Base-by-base conservation (phyloP, 2,329 filamentous ascomycete genomes). In the Fusarium poae region DNA sequence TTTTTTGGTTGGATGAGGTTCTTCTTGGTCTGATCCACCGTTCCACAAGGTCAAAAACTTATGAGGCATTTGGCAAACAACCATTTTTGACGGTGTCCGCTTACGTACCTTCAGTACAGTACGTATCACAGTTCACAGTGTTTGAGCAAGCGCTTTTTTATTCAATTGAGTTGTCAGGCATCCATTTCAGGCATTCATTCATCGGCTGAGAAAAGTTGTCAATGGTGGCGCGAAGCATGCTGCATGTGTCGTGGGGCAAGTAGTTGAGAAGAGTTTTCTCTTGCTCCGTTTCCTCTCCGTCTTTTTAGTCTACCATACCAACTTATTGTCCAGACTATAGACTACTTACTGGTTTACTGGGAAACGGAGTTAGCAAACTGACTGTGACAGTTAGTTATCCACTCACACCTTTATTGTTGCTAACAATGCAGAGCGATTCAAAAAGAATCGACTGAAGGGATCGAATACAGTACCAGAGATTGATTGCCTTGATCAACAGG, bases 201-300 rank as follows among this genome's bases (percentile, higher is more conserved):
- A 16, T 43, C 21, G 16, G 40, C 40, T 43, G 25, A 29, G n/a
- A 45, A 45, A 34, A 51, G 35, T 25, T 18, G 40, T 58, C 21
- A 44, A 58, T 58, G 25, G 66, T 62, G 66, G 66, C 66, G 61
- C 37, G 64, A 65, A 63, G 29, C 43, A 50, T 63, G 39, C 44
- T 64, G 59, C 59, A 57, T 21, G 39, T 40, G 53, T 62, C 52
- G 62, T 48, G 46, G 50, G 54, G 42, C 55, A 40, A 40, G 39
- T 44, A 43, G 25, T 51, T 12, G 13, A 39, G 65, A 71, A 72
- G 70, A 72, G 68, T 72, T 72, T 73, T 73, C 15, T 25, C 20
- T 57, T 59, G 40, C 40, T 67, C 62, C 66, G 52, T 65, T 56
- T 67, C 63, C 55, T 25, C 35, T 44, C 48, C 65, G 60, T 59